Conservation (phyloP, 2,329 filamentous ascomycete genomes). For the Botrytis sinoallii region DNA sequence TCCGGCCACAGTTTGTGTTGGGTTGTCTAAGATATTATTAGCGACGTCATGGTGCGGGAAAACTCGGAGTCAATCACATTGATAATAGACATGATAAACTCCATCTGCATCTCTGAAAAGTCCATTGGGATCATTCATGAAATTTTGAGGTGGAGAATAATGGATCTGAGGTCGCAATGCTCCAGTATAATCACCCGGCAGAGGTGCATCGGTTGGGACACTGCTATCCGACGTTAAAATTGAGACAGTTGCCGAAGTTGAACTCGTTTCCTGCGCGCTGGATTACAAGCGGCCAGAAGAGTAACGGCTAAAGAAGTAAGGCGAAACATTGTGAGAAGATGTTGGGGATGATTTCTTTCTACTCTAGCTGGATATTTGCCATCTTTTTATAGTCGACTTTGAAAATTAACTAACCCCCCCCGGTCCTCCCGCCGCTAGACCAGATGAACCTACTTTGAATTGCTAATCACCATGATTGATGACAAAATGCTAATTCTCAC, state of each 20-base stretch:
- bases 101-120: constrained; percentile 57
- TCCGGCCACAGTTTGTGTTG: constrained; percentile 47
- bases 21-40: constrained; percentile 43
- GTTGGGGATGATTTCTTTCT: background rate
- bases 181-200: constrained; percentile 31
- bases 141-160: constrained; percentile 51
- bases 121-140: constrained; percentile 64
- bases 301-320: constrained; percentile 14
- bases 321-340: constrained; percentile 1
- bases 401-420: background rate
- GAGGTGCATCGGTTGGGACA: constrained; percentile 29
- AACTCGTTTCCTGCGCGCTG: constrained; percentile 17
- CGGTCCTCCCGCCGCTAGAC: too few species aligned
- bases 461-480: background rate
- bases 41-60: background rate
- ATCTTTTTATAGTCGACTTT: background rate
- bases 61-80: constrained; percentile 43
- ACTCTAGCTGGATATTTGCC: background rate
- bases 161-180: constrained; percentile 49
- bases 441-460: background rate
- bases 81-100: constrained; percentile 63
- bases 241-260: constrained; percentile 21
- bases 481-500: background rate
- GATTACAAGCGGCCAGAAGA: constrained; percentile 22
- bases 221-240: constrained; percentile 18